These are phyloP conservation scores for Trametes punicea DNA, from an alignment of 768 basidiomycete species.

Conservation along the genomic window DNA sequence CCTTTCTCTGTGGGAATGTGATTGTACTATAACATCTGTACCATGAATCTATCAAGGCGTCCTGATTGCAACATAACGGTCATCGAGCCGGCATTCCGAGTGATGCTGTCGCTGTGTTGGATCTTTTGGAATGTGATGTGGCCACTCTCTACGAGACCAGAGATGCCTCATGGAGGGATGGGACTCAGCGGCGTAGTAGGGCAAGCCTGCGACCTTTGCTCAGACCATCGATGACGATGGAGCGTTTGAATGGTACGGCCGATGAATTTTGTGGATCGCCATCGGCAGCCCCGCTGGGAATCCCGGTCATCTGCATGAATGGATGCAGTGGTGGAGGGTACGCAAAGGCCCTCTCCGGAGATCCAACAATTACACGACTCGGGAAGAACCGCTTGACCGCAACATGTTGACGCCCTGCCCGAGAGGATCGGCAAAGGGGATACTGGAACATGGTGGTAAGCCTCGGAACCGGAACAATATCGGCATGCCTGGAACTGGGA, in stretches of 20 bases:
- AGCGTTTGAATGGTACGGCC: neutral
- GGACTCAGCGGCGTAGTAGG: neutral
- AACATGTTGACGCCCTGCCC: neutral
- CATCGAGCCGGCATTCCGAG: conserved; percentile 3
- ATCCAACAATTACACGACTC: neutral
- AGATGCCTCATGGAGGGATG: too few relatives aligned
- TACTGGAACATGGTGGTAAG: neutral
- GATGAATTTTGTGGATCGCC: neutral
- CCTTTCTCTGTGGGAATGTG: conserved; percentile 1
- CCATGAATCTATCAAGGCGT: conserved; percentile 3
- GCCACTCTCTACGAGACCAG: neutral
- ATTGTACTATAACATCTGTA: conserved; percentile 1
- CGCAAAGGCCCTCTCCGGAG: neutral
- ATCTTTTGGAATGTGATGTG: neutral
- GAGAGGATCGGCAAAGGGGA: neutral
- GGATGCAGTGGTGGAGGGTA: neutral
- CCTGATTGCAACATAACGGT: conserved; percentile 2
- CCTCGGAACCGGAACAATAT: conserved; percentile 1
- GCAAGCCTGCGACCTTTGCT: neutral
- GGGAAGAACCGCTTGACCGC: neutral
- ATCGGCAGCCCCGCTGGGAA: neutral
- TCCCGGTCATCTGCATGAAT: neutral
- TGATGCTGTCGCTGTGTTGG: neutral
- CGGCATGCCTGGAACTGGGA: conserved; percentile 6
- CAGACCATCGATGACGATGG: neutral